Evolutionary conservation across 2,329 filamentous ascomycete species (phyloP).

Genomic region (Parafenestella ontariensis): DNA sequence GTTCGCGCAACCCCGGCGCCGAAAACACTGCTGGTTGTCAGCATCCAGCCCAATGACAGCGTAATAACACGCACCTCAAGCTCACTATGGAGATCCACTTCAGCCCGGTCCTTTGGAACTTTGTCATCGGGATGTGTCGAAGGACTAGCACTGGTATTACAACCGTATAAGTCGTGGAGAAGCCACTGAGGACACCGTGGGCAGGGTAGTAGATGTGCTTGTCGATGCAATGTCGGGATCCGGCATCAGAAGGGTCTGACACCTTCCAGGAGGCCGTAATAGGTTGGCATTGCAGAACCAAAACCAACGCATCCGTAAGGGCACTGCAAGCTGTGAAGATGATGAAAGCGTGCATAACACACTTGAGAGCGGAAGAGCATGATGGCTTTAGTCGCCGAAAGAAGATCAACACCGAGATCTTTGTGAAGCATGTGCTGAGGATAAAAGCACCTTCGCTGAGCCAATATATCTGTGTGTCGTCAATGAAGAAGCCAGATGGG

Average conservation of each 20-base stretch:
- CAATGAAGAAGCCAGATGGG: neutral
- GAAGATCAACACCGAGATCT: slow-evolving; percentile 49
- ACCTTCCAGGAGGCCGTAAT: slow-evolving; percentile 45
- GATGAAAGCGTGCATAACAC: slow-evolving; percentile 41
- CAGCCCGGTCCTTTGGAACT: slow-evolving; percentile 24
- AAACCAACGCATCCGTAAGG: slow-evolving; percentile 38
- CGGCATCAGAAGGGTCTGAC: slow-evolving; percentile 20
- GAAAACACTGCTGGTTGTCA: slow-evolving; percentile 33
- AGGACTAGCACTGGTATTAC: slow-evolving; percentile 24
- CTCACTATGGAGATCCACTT: slow-evolving; percentile 13
- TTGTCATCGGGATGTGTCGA: slow-evolving; percentile 25
- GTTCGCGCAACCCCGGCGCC: slow-evolving; percentile 43
- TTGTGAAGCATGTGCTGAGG: slow-evolving; percentile 41
- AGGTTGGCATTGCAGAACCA: slow-evolving; percentile 41
- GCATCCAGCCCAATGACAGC: neutral
- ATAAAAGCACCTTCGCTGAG: slow-evolving; percentile 44
- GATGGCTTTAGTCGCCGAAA: slow-evolving; percentile 45
- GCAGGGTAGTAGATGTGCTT: slow-evolving; percentile 24
- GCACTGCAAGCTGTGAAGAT: slow-evolving; percentile 37
- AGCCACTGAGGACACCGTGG: slow-evolving; percentile 18
- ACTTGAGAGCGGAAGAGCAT: slow-evolving; percentile 33
- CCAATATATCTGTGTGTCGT: slow-evolving; percentile 32
- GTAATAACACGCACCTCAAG: slow-evolving; percentile 17
- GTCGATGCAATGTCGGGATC: slow-evolving; percentile 9
- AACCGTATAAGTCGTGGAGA: slow-evolving; percentile 31